Evolutionary conservation across 148 eudicot genomes (phyloP).

Genomic region (Cornus florida): DNA sequence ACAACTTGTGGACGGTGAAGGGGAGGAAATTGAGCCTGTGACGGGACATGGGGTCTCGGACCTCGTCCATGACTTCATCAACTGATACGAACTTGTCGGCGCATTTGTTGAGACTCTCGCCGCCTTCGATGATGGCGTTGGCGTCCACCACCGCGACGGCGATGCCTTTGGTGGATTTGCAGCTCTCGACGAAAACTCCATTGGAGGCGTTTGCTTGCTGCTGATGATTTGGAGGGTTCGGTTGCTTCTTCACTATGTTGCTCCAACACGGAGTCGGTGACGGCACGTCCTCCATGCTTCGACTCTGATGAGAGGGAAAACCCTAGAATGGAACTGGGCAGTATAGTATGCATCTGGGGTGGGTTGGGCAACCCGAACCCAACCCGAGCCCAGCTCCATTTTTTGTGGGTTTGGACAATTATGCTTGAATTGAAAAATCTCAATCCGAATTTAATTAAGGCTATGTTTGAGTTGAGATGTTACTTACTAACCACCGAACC

Average conservation of each 20-base stretch:
- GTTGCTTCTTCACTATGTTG: constrained; percentile 50
- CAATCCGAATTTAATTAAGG: no score
- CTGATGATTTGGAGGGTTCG: constrained; percentile 11
- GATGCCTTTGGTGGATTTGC: constrained; percentile 63
- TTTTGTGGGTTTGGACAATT: no score
- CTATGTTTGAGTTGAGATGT: no score
- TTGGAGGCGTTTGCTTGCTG: constrained; percentile 8
- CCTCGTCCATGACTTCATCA: constrained; percentile 62
- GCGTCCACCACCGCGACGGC: constrained; percentile 92
- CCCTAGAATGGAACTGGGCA: constrained; percentile 10
- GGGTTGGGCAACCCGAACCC: no score
- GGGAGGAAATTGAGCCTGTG: constrained; percentile 69
- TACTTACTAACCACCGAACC: no score
- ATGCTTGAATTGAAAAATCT: no score
- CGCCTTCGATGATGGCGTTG: constrained; percentile 87
- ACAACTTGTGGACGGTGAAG: constrained; percentile 50
- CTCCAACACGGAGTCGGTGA: constrained; percentile 54
- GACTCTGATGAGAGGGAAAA: not conserved
- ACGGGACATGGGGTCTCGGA: constrained; percentile 82
- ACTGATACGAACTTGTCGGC: constrained; percentile 78
- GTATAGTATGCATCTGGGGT: no score
- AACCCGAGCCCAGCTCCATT: no score
- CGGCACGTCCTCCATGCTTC: constrained; percentile 27
- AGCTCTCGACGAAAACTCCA: constrained; percentile 28
- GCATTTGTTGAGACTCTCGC: constrained; percentile 38